Base-by-base conservation (phyloP, 2,329 filamentous ascomycete species). In the Onygenales sp. region DNA sequence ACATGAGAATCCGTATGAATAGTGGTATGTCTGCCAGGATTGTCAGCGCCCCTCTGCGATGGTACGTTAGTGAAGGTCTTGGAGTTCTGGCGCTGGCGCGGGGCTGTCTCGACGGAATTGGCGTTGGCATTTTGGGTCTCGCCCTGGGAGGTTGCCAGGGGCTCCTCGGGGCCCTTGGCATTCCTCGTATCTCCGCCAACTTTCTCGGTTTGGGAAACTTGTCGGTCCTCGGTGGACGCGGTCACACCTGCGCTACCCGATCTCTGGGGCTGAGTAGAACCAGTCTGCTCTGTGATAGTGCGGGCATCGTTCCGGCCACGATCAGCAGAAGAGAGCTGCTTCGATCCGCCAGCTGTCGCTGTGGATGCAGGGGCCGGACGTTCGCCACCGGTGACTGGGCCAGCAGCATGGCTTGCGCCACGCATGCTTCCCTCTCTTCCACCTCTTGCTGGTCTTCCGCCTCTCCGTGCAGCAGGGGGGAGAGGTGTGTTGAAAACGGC, bases 401-500 rank as follows among this genome's bases (percentile, higher is more conserved):
- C 65, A 43, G 63, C 59, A 31, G 63, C 63, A 56, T 75, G 69
- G 50, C 68, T 63, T 43, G 66, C 68, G 54, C 71, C 72, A 54
- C 78, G 77, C 56, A 73, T 69, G 42, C 75, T 67, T 54, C 63
- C 62, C 54, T 78, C 76, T 59, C 79, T 71, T 55, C 80, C 77
- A 61, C 78, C 78, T 64, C 82, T 78, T 53, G 77, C 71, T 51
- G 76, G 71, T 62, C 79, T 74, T 56, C 81, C 78, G 51, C 79
- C 78, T 61, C 78, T 74, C 54, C 78, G 74, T 50, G 75, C 72
- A 57, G 72, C 66, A 44, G 71, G 61, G 10, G 74, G 74, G 38
- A 95, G 69, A 32, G 87, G 89, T 0, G 93, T 96, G 67, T 89
- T 86, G 70, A 95, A 97, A 54, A 85, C 84, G 48, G 93, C 89